Conservation (phyloP, 352 stramenopile genomes). For the Paralagenidium karlingii region DNA sequence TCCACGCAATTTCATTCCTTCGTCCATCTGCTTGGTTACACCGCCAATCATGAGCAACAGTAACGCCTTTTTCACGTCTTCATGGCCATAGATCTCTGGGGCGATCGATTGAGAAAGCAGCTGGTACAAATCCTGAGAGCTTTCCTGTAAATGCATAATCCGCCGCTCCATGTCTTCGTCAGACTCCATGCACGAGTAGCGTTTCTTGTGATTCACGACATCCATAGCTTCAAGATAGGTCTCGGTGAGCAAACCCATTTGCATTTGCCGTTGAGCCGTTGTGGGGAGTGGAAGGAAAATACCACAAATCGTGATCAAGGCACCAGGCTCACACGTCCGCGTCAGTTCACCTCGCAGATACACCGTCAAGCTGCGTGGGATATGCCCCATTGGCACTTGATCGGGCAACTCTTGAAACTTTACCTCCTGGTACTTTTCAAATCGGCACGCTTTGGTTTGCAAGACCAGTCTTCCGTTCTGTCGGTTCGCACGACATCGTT, state of each 20-base stretch:
- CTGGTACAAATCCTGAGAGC: slow-evolving; percentile 77
- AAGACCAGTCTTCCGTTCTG: slow-evolving; percentile 79
- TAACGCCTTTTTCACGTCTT: slow-evolving; percentile 99
- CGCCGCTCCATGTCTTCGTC: slow-evolving; percentile 76
- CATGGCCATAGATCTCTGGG: slow-evolving; percentile 98
- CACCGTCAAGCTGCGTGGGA: slow-evolving; percentile 90
- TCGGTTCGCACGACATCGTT: slow-evolving; percentile 77
- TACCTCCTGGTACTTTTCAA: slow-evolving; percentile 98
- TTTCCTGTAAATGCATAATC: slow-evolving; percentile 57
- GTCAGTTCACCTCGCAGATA: slow-evolving; percentile 89
- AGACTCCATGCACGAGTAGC: slow-evolving; percentile 88
- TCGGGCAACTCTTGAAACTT: slow-evolving; percentile 92
- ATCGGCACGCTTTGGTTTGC: slow-evolving; percentile 97
- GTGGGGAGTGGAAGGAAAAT: slow-evolving; percentile 92
- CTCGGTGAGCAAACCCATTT: slow-evolving; percentile 95
- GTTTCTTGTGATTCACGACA: slow-evolving; percentile 96
- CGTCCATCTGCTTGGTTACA: slow-evolving; percentile 80
- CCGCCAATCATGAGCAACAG: slow-evolving; percentile 95
- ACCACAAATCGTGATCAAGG: slow-evolving; percentile 94
- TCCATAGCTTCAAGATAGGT: slow-evolving; percentile 95
- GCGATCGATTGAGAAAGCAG: slow-evolving; percentile 93
- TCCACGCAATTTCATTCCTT: slow-evolving; percentile 94
- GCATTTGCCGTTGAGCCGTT: slow-evolving; percentile 89
- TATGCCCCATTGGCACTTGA: slow-evolving; percentile 97
- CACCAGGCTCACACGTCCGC: slow-evolving; percentile 88